Evolutionary conservation across 768 basidiomycete genomes (phyloP), one percentile per base, ranked within the genome.

Genomic region (Rhizopogon roseolus): DNA sequence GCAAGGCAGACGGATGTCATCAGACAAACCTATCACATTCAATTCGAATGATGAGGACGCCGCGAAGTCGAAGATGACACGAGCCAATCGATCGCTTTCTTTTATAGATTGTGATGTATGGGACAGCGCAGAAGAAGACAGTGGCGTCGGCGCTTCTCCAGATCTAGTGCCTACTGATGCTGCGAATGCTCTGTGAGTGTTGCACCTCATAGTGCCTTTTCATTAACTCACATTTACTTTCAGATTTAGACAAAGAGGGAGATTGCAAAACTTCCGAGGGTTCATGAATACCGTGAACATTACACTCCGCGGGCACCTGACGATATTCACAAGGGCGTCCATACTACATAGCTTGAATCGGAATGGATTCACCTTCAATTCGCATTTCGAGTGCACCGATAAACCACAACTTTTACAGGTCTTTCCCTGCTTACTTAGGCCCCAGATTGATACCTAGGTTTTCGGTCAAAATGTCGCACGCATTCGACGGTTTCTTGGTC

Each of bases 371-470:
- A 87, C 91, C 81, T 92, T 93, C 46, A 93, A 68, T 66, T 93
- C 92, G 68, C 92, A 93, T 67, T 89, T 92, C 44, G 82, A 73
- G 65, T 93, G 91, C 6, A 93, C 90, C 17, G 86, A 85, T 48
- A 93, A 68, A 1, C 86, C 84, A 64, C 92, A 93, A 11, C 75
- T 68, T 64, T 77, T 85, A 72, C 91, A 93, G 6, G 86, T 90
- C 72, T 91, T 93, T 34, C 91, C 91, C 64, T 90, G 88, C 67
- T 90, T 92, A 65, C 81, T 87, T 41, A 93, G 72, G 8, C 91
- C 92, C 90, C 91, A 93, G 29, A 93, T 91, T 7, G 87, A 88
- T 9, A 85, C 77, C 90, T 92, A 54, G 34, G 40, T 45, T 46
- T 13, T 46, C 28, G 28, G 41, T 25, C 54, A 32, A 43, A 40